Conservation (phyloP, 140 eudicot species). For the Senecio squalidus region DNA sequence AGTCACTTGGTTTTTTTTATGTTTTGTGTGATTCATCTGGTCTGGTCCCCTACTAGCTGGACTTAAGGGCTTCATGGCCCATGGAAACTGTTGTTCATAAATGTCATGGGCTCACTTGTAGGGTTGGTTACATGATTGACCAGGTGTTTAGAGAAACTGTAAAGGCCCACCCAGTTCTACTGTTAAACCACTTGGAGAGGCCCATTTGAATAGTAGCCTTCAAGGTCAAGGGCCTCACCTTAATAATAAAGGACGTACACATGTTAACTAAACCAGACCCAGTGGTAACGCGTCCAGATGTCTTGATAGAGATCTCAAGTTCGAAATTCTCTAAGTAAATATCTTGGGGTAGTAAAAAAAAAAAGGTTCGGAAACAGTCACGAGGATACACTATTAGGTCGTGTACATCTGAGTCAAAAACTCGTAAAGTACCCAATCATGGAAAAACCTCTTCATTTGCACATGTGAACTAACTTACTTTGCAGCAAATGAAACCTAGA, state of each 20-base stretch:
- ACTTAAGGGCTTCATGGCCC: constrained; percentile 27
- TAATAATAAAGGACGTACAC: constrained; percentile 16
- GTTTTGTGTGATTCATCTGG: constrained; percentile 13
- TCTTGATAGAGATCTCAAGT: too few species aligned
- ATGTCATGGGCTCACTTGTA: constrained; percentile 22
- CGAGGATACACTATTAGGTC: too few species aligned
- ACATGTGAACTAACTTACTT: too few species aligned
- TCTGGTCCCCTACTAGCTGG: constrained; percentile 28
- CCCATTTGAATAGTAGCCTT: constrained; percentile 12
- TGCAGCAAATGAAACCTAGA: too few species aligned
- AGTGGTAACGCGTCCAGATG: too few species aligned
- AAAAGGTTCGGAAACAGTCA: too few species aligned
- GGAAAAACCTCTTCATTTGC: too few species aligned
- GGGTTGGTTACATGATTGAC: constrained; percentile 31
- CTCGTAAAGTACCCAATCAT: too few species aligned
- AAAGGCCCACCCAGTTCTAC: constrained; percentile 26
- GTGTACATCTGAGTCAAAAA: too few species aligned
- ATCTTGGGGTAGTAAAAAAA: too few species aligned
- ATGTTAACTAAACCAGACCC: constrained; percentile 26
- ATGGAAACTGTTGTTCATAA: constrained; percentile 17
- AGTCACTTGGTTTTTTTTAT: constrained; percentile 15
- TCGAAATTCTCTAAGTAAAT: too few species aligned
- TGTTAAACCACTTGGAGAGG: background rate
- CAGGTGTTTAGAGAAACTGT: constrained; percentile 19
- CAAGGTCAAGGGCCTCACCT: constrained; percentile 14